Evolutionary conservation across 306 rosid species (phyloP).

Genomic region (Gastrolobium bilobum): DNA sequence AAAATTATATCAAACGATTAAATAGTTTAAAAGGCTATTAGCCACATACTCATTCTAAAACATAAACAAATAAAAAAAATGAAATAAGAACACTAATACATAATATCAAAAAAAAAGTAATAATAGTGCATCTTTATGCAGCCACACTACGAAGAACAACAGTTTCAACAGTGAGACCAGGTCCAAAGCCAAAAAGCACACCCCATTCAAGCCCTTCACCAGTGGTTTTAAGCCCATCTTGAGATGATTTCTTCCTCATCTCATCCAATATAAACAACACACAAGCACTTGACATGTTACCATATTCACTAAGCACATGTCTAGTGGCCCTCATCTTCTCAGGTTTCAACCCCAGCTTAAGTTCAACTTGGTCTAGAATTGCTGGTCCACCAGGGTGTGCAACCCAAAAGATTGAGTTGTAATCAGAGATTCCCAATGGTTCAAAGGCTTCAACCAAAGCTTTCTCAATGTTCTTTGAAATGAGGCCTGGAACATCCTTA

Average conservation of each 20-base stretch:
- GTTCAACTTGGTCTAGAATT: conserved; percentile 6
- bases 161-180: conserved; percentile 9
- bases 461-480: conserved; percentile 29
- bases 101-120: not conserved
- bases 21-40: not conserved
- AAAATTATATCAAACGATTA: too few relatives aligned
- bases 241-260: not conserved
- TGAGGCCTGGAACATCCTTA: conserved; percentile 1
- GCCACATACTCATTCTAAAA: not conserved
- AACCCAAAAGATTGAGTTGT: conserved; percentile 12
- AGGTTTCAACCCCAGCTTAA: not conserved
- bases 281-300: not conserved
- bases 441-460: conserved; percentile 5
- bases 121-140: not conserved
- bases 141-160: conserved; percentile 12
- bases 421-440: not conserved
- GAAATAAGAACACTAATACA: not conserved
- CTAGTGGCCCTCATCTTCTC: conserved; percentile 24
- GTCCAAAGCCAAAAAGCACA: not conserved
- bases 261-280: conserved; percentile 26
- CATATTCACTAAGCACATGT: conserved; percentile 18
- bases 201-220: not conserved
- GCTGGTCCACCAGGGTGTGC: conserved; percentile 11
- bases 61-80: conserved; percentile 1
- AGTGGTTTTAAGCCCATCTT: not conserved